Percentiles rank a stretch among this genome's conserved stretches.
Evolutionary conservation across 139 green algal genomes (phyloP).

Genomic region (Tetradesmus lagerheimii): DNA sequence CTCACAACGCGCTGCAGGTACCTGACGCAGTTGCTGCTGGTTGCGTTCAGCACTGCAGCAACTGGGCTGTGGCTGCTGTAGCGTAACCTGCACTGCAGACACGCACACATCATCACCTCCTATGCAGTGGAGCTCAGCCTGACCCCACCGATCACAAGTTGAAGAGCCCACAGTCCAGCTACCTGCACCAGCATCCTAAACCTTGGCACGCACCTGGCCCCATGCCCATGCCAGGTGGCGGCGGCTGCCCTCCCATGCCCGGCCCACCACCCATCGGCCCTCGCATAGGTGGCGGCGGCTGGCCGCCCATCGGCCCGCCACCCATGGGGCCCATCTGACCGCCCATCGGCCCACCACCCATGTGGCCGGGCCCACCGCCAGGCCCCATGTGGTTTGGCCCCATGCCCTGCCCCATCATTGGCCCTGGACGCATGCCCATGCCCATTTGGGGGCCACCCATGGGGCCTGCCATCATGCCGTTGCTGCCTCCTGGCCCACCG

Average conservation of each 20-base stretch:
- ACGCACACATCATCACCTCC: no score
- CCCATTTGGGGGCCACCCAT: conserved; percentile 3
- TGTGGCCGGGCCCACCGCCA: not conserved
- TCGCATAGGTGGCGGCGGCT: not conserved
- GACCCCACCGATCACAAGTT: no score
- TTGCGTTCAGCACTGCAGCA: no score
- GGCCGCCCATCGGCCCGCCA: not conserved
- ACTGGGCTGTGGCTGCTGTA: no score
- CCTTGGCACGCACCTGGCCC: not conserved
- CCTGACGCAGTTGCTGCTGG: no score
- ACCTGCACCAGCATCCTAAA: not conserved
- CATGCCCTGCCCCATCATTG: not conserved
- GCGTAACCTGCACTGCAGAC: no score
- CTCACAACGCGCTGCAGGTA: no score
- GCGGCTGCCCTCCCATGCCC: not conserved
- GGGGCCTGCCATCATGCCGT: not conserved
- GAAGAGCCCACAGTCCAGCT: not conserved
- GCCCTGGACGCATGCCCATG: not conserved
- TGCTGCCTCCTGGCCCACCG: not conserved
- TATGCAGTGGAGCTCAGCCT: no score
- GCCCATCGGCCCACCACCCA: not conserved
- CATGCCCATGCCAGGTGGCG: not conserved
- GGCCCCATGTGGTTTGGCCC: not conserved
- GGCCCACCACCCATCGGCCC: conserved; percentile 17
- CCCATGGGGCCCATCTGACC: conserved; percentile 4